These are phyloP conservation scores for Tetracladium setigerum DNA, from an alignment of 495 filamentous ascomycete species.

Conservation along the genomic window DNA sequence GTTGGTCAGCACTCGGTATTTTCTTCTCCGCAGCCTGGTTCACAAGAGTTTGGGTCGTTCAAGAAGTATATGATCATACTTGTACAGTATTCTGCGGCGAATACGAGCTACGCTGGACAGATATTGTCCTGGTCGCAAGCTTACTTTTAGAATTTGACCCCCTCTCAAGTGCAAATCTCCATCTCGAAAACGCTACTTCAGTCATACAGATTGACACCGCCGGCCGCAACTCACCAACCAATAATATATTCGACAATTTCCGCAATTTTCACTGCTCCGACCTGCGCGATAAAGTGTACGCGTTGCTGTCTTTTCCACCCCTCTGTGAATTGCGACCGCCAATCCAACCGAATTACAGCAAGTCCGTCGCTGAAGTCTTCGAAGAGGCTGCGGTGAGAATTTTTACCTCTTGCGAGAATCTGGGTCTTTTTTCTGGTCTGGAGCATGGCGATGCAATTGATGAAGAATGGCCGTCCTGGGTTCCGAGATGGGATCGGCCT, in stretches of 20 bases:
- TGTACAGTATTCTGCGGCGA: slow-evolving; percentile 7
- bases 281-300: slow-evolving; percentile 10
- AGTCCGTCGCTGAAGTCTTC: slow-evolving; percentile 7
- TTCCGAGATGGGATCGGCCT: slow-evolving; percentile 7
- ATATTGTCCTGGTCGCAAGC: slow-evolving; percentile 1
- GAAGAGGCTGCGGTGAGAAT: slow-evolving; percentile 6
- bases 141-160: background rate
- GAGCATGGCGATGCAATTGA: slow-evolving; percentile 3
- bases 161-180: background rate
- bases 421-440: slow-evolving; percentile 1
- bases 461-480: slow-evolving; percentile 11
- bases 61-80: slow-evolving; percentile 6
- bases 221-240: background rate
- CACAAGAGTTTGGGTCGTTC: slow-evolving; percentile 5
- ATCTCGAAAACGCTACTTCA: background rate
- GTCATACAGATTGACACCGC: slow-evolving; percentile 4
- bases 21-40: slow-evolving; percentile 10
- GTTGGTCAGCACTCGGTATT: slow-evolving; percentile 3
- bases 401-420: slow-evolving; percentile 3
- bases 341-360: slow-evolving; percentile 9
- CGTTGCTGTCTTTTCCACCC: slow-evolving; percentile 5
- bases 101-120: slow-evolving; percentile 2
- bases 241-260: slow-evolving; percentile 3
- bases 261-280: slow-evolving; percentile 1
- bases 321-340: slow-evolving; percentile 1